Conservation (phyloP, 2,329 filamentous ascomycete genomes). For the Triangularia verruculosa region DNA sequence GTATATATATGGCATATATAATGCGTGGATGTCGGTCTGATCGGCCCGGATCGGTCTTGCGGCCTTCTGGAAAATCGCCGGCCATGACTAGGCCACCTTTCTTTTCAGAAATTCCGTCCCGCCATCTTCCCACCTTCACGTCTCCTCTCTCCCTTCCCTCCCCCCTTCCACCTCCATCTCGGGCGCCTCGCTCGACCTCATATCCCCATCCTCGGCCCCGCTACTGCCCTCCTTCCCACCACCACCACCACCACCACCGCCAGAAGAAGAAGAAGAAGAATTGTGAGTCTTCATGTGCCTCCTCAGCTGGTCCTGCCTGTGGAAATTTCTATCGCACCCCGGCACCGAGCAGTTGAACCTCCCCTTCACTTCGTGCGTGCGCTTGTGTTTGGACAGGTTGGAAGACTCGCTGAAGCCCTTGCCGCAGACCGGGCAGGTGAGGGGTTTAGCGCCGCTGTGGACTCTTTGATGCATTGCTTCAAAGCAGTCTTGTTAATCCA, state of each 20-base stretch:
- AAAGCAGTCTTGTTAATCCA: background rate
- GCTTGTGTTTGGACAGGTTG: slow-evolving; percentile 63
- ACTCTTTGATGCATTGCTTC: slow-evolving; percentile 67
- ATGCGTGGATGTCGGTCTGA: no score
- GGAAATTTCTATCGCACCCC: slow-evolving; percentile 56
- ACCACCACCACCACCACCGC: background rate
- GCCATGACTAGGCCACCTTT: no score
- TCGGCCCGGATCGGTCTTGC: no score
- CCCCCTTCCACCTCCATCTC: background rate
- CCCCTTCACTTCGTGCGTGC: slow-evolving; percentile 56
- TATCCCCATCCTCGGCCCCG: slow-evolving; percentile 7
- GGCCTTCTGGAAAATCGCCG: no score
- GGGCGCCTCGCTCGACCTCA: background rate
- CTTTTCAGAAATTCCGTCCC: background rate
- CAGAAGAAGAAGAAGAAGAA: no score
- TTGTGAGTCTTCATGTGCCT: slow-evolving; percentile 46
- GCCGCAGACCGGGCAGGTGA: slow-evolving; percentile 56
- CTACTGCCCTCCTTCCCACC: background rate
- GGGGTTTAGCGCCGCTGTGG: slow-evolving; percentile 63
- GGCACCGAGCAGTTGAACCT: slow-evolving; percentile 46
- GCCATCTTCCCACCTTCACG: background rate
- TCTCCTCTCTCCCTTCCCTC: background rate
- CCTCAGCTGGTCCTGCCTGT: slow-evolving; percentile 58
- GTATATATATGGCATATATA: background rate
- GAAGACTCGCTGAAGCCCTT: slow-evolving; percentile 63